phyloP scores from a whole-genome alignment of 2,329 filamentous ascomycete species.

The Scedosporium boydii region DNA sequence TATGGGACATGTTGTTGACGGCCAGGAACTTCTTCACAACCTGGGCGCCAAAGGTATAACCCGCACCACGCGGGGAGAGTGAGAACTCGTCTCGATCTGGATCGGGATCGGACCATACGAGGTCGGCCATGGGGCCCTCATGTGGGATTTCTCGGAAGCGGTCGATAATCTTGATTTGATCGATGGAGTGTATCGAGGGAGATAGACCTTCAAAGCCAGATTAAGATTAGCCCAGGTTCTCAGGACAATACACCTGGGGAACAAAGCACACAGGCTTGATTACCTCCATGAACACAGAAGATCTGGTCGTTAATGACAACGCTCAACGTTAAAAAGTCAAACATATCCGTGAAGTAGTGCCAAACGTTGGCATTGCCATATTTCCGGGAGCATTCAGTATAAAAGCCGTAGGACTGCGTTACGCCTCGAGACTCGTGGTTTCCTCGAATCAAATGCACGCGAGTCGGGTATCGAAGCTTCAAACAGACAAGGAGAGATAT shows the following conservation, averaged over 20 bases:
- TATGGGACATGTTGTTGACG: slow-evolving; percentile 96
- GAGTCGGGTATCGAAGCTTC: slow-evolving; percentile 91
- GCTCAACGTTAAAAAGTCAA: slow-evolving; percentile 92
- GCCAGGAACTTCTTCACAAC: slow-evolving; percentile 97
- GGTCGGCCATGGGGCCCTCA: slow-evolving; percentile 97
- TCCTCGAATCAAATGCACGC: slow-evolving; percentile 90
- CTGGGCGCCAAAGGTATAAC: slow-evolving; percentile 95
- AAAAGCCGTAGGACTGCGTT: slow-evolving; percentile 98
- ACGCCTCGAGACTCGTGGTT: slow-evolving; percentile 98
- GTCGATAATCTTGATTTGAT: slow-evolving; percentile 99
- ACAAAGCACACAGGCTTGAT: slow-evolving; percentile 24
- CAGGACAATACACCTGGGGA: background rate
- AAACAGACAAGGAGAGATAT: slow-evolving; percentile 96
- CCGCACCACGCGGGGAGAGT: slow-evolving; percentile 82
- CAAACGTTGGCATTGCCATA: slow-evolving; percentile 98
- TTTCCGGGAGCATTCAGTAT: slow-evolving; percentile 95
- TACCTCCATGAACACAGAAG: slow-evolving; percentile 87
- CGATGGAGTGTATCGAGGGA: slow-evolving; percentile 91
- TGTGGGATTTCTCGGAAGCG: slow-evolving; percentile 97
- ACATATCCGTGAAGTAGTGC: slow-evolving; percentile 99
- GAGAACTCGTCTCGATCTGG: slow-evolving; percentile 97
- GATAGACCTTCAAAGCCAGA: slow-evolving; percentile 49
- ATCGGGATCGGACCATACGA: slow-evolving; percentile 97
- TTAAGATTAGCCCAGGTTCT: background rate
- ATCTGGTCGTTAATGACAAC: slow-evolving; percentile 99